Evolutionary conservation across 2,329 filamentous ascomycete genomes (phyloP).

Genomic region (Talaromyces sp.): DNA sequence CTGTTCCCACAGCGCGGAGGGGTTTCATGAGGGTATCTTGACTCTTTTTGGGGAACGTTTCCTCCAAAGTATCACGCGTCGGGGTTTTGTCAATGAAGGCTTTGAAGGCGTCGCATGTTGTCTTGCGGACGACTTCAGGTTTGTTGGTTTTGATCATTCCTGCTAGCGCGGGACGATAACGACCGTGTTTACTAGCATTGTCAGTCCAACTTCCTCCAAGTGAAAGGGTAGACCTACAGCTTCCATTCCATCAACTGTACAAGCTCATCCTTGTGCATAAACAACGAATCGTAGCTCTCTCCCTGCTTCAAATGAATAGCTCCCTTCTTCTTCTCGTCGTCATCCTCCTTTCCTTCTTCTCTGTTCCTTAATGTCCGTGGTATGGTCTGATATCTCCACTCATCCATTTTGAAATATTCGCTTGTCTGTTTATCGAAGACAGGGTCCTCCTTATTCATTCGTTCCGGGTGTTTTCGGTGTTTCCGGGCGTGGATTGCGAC

Average conservation of each 20-base stretch:
- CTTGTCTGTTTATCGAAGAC: slow-evolving; percentile 22
- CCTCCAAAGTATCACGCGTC: slow-evolving; percentile 8
- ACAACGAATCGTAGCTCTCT: slow-evolving; percentile 10
- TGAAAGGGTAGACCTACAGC: slow-evolving; percentile 31
- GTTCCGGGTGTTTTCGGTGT: slow-evolving; percentile 16
- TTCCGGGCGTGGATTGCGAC: slow-evolving; percentile 24
- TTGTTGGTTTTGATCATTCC: slow-evolving; percentile 40
- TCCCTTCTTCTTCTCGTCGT: slow-evolving; percentile 13
- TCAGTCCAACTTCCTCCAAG: not conserved
- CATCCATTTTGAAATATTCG: slow-evolving; percentile 33
- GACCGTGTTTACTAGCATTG: slow-evolving; percentile 38
- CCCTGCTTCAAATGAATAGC: slow-evolving; percentile 21
- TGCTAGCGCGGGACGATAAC: slow-evolving; percentile 38
- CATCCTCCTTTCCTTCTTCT: slow-evolving; percentile 18
- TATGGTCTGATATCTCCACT: slow-evolving; percentile 37
- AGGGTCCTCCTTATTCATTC: slow-evolving; percentile 15
- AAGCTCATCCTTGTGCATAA: slow-evolving; percentile 32
- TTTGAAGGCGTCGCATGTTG: slow-evolving; percentile 29
- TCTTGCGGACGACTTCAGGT: slow-evolving; percentile 25
- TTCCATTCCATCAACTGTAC: slow-evolving; percentile 44
- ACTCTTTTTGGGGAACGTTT: slow-evolving; percentile 30
- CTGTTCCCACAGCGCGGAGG: slow-evolving; percentile 41
- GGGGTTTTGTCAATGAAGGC: slow-evolving; percentile 15
- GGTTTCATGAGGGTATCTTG: slow-evolving; percentile 33
- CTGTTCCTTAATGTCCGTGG: slow-evolving; percentile 26